Base-by-base conservation (phyloP, 2,329 filamentous ascomycete species). In the Fusarium oligoseptatum region DNA sequence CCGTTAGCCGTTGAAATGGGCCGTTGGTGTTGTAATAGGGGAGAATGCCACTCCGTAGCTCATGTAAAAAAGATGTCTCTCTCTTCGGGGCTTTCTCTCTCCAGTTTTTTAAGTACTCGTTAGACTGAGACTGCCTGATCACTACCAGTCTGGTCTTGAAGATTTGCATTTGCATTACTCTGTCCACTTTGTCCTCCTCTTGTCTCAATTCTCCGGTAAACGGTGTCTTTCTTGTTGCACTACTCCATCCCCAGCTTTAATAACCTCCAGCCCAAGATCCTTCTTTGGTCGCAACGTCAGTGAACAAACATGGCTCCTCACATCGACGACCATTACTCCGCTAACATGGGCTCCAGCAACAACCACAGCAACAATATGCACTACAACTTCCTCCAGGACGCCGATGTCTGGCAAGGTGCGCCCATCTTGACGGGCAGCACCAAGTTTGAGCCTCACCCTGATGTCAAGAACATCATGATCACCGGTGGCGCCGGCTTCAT, bases 401-500 rank as follows among this genome's bases (percentile, higher is more conserved):
- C 88, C 73, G 91, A 91, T 37, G 83, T 94, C 70, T 95, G 93
- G 92, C 91, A 91, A 78, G 88, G 92, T 60, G 93, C 93, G 3
- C 93, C 93, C 22, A 81, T 95, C 32, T 85, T 95, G 65, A 91
- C 82, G 15, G 93, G 93, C 43, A 91, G 87, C 75, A 94, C 92
- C 70, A 91, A 89, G 74, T 95, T 93, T 76, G 89, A 92, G 79
- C 91, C 93, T 50, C 85, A 92, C 8, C 85, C 88, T 24, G 91
- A 93, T 82, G 91, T 94, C 67, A 92, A 90, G 82, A 95, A 95
- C 80, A 95, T 96, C 77, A 92, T 96, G 88, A 89, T 97, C 73
- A 96, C 94, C 20, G 94, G 94, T 60, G 94, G 94, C 64, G 94
- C 93, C 71, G 94, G 94, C 76, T 97, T 97, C 86, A 95, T 96